phyloP scores from a whole-genome alignment of 257 asterid species.

The Fraxinus pennsylvanica region DNA sequence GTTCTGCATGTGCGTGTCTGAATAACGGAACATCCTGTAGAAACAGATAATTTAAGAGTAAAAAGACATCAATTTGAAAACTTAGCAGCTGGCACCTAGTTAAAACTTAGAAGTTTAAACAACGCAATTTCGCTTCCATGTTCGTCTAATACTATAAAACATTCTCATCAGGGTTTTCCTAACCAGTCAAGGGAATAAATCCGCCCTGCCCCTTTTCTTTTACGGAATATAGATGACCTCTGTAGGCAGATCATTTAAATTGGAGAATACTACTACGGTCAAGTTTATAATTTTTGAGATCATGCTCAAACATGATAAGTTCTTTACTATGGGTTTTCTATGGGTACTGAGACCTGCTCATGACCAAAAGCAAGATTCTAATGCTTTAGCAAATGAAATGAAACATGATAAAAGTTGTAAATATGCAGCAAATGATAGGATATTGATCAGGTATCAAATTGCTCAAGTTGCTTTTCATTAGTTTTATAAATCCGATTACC shows the following conservation, averaged over 20 bases:
- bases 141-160: neutral
- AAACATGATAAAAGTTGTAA: neutral
- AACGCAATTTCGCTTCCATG: neutral
- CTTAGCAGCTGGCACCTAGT: neutral
- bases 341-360: neutral
- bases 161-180: neutral
- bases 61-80: neutral
- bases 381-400: neutral
- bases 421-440: neutral
- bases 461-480: neutral
- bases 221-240: too few species aligned
- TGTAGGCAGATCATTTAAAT: too few species aligned
- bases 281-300: neutral
- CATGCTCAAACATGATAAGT: neutral
- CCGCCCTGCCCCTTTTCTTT: too few species aligned
- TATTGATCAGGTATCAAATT: neutral
- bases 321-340: neutral
- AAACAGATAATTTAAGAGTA: neutral
- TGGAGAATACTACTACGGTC: neutral
- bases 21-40: neutral
- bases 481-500: neutral
- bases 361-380: neutral
- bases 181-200: neutral
- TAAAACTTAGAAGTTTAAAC: neutral
- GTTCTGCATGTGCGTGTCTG: neutral